Evolutionary conservation across 1,139 yeast species (phyloP), one percentile per base, ranked within the genome.

Genomic region (Kodamaea anthophila): DNA sequence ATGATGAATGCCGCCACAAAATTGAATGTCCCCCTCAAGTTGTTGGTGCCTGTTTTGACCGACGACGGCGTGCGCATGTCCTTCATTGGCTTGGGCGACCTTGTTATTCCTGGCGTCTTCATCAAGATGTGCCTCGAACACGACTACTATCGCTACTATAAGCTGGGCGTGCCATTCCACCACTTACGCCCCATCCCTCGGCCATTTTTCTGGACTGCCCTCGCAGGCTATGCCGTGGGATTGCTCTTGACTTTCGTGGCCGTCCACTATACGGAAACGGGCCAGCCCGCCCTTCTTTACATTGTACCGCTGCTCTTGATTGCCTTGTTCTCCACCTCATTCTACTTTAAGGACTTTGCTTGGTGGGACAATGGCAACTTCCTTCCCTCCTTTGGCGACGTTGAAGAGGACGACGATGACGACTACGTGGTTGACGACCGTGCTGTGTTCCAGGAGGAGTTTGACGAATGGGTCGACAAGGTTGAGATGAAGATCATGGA

Each of bases 211-310:
- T 33, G 23, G 1, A 39, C 58, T 8, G 58, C 72, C 3, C 21
- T 76, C 10, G 26, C 60, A 4, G 60, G 70, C 5, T 80, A 77
- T 44, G 35, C 55, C 0, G 7, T 60, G 4, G 79, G 77, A 0
- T 48, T 79, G 27, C 21, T 52, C 0, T 31, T 51, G 1, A 72
- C 85, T 1, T 55, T 67, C 30, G 41, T 43, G 3, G 70, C 64
- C 1, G 49, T 70, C 35, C 53, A 56, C 26, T 31, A 46, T 2
- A 70, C 43, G 38, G 44, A 64, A 4, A 50, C 47, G 5, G 84
- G 79, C 1, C 87, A 78, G 50, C 87, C 87, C 1, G 87, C 87
- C 0, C 54, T 80, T 35, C 50, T 79, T 14, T 79, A 77, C 44
- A 53, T 79, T 22, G 76, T 77, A 5, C 87, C 88, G 4, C 47